These are phyloP conservation scores for Candida caryicola DNA, from an alignment of 805 yeast species.

Conservation along the genomic window DNA sequence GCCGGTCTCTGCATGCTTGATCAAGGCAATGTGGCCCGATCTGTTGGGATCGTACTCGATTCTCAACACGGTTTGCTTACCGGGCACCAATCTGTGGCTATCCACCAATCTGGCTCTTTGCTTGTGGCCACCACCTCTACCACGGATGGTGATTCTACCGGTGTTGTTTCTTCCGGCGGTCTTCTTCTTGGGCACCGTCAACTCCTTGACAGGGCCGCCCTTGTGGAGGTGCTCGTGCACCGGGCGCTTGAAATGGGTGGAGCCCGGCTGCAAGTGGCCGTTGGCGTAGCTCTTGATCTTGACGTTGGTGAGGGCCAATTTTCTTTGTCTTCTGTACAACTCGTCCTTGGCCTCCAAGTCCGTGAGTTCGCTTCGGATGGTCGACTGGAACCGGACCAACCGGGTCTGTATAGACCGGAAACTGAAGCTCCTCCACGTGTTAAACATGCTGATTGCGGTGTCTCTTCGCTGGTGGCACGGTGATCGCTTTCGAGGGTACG, in stretches of 20 bases:
- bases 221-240: constrained; percentile 82
- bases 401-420: background rate
- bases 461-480: no score
- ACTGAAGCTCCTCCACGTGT: background rate
- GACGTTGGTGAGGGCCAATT: constrained; percentile 66
- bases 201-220: constrained; percentile 73
- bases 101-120: constrained; percentile 84
- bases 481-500: no score
- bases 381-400: constrained; percentile 7
- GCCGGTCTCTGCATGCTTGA: constrained; percentile 61
- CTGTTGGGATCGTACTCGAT: constrained; percentile 96
- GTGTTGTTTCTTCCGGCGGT: constrained; percentile 87
- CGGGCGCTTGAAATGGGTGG: constrained; percentile 86
- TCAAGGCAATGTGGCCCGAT: constrained; percentile 86
- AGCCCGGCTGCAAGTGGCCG: constrained; percentile 69
- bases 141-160: constrained; percentile 88
- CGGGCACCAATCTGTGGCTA: constrained; percentile 61
- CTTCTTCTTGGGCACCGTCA: constrained; percentile 69
- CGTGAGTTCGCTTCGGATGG: constrained; percentile 43
- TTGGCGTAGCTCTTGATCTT: constrained; percentile 75
- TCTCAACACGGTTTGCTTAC: constrained; percentile 76
- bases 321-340: constrained; percentile 66
- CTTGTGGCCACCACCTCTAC: constrained; percentile 96
- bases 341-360: constrained; percentile 79
- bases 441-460: background rate